A percentile compares a stretch with the other conserved stretches of the same genome.
phyloP scores from a whole-genome alignment of 352 stramenopile genomes.

The Phytopythium ostracodes region DNA sequence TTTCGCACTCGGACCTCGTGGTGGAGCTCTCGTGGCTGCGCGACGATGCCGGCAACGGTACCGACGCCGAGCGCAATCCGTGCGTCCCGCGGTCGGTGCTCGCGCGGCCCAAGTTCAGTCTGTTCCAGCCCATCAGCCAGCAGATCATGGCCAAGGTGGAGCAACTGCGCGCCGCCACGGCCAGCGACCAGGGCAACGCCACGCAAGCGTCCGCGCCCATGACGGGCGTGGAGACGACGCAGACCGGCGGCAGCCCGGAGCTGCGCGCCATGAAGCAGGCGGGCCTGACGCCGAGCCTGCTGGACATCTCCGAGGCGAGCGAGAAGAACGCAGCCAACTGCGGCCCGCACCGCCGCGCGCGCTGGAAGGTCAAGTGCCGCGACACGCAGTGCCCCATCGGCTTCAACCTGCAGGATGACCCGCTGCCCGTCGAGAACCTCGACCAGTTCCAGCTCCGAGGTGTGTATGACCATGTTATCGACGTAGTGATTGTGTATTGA shows the following conservation, averaged over 20 bases:
- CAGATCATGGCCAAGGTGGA: conserved; percentile 66
- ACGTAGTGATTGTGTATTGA: too few species aligned
- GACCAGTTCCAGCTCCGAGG: conserved; percentile 64
- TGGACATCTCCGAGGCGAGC: conserved; percentile 34
- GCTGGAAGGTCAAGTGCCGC: conserved; percentile 51
- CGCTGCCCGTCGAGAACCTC: conserved; percentile 51
- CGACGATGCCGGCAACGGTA: neutral
- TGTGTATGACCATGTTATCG: neutral
- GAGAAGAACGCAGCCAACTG: neutral
- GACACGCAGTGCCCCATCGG: conserved; percentile 75
- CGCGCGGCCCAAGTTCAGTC: conserved; percentile 84
- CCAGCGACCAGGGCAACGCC: neutral
- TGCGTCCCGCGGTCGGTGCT: conserved; percentile 51
- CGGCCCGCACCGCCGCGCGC: conserved; percentile 16
- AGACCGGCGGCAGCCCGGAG: conserved; percentile 7
- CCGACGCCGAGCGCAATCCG: conserved; percentile 16
- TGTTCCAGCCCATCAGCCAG: conserved; percentile 79
- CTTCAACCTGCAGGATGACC: conserved; percentile 58
- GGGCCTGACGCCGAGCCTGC: conserved; percentile 62
- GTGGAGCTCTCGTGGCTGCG: conserved; percentile 84
- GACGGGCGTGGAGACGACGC: conserved; percentile 12
- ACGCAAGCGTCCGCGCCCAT: conserved; percentile 11
- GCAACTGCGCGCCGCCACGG: conserved; percentile 23
- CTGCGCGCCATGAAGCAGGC: conserved; percentile 21
- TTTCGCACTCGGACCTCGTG: conserved; percentile 95